Conservation (phyloP, 768 basidiomycete genomes). For the Suillus lakei region DNA sequence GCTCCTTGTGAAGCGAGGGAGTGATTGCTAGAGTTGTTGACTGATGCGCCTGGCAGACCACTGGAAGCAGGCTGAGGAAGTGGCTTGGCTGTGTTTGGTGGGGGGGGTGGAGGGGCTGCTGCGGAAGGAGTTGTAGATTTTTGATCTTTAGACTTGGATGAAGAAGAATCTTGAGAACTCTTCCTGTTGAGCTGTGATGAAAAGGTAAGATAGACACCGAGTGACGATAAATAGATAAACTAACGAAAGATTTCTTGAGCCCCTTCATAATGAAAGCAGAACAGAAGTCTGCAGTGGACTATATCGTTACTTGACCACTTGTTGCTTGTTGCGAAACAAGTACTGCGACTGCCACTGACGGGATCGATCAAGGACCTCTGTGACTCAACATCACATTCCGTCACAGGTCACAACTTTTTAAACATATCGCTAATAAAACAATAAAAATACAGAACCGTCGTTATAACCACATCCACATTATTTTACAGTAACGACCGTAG, state of each 20-base stretch:
- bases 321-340: slow-evolving; percentile 14
- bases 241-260: slow-evolving; percentile 81
- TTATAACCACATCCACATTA: no score
- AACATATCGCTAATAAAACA: slow-evolving; percentile 6
- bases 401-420: slow-evolving; percentile 22
- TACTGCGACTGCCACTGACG: slow-evolving; percentile 29
- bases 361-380: slow-evolving; percentile 45
- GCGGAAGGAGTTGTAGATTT: slow-evolving; percentile 49
- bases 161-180: slow-evolving; percentile 65
- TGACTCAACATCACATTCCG: slow-evolving; percentile 40
- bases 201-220: slow-evolving; percentile 21
- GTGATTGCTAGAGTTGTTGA: slow-evolving; percentile 43
- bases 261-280: slow-evolving; percentile 67
- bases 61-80: slow-evolving; percentile 55
- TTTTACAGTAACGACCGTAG: no score
- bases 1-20: slow-evolving; percentile 45
- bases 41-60: slow-evolving; percentile 41
- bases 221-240: slow-evolving; percentile 31
- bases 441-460: no score
- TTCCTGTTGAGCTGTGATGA: slow-evolving; percentile 64
- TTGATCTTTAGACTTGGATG: slow-evolving; percentile 71
- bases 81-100: slow-evolving; percentile 68
- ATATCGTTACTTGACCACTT: slow-evolving; percentile 12
- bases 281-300: slow-evolving; percentile 18
- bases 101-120: slow-evolving; percentile 59